Evolutionary conservation across 2,329 filamentous ascomycete genomes (phyloP).

Genomic region (Fusarium tricinctum): DNA sequence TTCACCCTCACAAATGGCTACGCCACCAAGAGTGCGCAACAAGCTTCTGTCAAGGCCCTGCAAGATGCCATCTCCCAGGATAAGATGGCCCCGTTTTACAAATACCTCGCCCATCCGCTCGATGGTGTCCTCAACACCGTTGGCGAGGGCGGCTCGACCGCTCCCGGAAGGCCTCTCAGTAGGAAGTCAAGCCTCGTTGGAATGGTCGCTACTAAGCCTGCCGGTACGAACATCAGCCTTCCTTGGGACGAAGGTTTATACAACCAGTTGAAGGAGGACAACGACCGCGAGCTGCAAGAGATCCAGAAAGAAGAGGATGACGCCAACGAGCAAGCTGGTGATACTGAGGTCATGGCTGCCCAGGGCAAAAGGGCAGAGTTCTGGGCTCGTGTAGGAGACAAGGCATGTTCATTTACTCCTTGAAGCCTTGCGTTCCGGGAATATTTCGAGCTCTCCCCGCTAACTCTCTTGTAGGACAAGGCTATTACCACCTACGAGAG

Average conservation of each 20-base stretch:
- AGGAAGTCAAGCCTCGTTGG: slow-evolving; percentile 79
- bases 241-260: slow-evolving; percentile 95
- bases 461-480: slow-evolving; percentile 77
- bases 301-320: slow-evolving; percentile 92
- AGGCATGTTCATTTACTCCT: slow-evolving; percentile 69
- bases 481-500: slow-evolving; percentile 92
- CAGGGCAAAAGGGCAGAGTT: slow-evolving; percentile 96
- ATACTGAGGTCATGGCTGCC: slow-evolving; percentile 93
- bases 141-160: slow-evolving; percentile 71
- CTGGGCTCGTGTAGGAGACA: slow-evolving; percentile 95
- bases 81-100: slow-evolving; percentile 90
- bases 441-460: slow-evolving; percentile 1
- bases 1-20: slow-evolving; percentile 88
- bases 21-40: slow-evolving; percentile 74
- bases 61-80: slow-evolving; percentile 86
- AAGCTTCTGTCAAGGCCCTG: slow-evolving; percentile 78
- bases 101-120: slow-evolving; percentile 83
- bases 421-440: not conserved
- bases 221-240: slow-evolving; percentile 75
- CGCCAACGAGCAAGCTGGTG: slow-evolving; percentile 93
- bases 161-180: slow-evolving; percentile 69
- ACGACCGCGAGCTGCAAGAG: slow-evolving; percentile 80
- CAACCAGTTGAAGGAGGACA: slow-evolving; percentile 79
- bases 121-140: slow-evolving; percentile 85
- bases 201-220: slow-evolving; percentile 80